phyloP scores from a whole-genome alignment of 345 rosid genomes.

The Salix koriyanagi region DNA sequence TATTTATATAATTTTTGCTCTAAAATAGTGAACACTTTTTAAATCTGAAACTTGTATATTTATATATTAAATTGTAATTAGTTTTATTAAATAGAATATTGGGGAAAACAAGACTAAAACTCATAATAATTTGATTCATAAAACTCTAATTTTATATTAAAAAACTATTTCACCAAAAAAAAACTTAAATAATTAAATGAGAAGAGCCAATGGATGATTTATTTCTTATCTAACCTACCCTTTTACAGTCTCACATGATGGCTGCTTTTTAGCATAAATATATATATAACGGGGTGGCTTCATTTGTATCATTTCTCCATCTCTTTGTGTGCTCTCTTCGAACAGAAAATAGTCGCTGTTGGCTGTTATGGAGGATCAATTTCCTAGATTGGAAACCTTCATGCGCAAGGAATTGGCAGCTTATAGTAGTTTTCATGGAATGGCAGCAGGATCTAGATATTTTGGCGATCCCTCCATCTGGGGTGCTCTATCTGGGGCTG shows the following conservation, averaged over 20 bases:
- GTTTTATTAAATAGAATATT: too few relatives aligned
- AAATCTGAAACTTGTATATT: too few relatives aligned
- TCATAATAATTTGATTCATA: too few relatives aligned
- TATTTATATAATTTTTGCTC: too few relatives aligned
- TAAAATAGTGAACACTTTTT: too few relatives aligned
- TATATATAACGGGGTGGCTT: conserved; percentile 34
- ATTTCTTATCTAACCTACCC: too few relatives aligned
- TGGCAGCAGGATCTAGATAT: conserved; percentile 23
- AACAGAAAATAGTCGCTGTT: neutral
- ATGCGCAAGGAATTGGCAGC: conserved; percentile 38
- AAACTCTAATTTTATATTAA: too few relatives aligned
- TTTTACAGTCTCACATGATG: conserved; percentile 9
- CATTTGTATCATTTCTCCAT: conserved; percentile 32
- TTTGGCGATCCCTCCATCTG: conserved; percentile 34
- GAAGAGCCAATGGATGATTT: too few relatives aligned
- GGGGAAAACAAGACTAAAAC: rapidly evolving
- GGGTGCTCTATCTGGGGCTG: conserved; percentile 15
- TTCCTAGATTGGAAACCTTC: conserved; percentile 54
- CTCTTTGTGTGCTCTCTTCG: conserved; percentile 13
- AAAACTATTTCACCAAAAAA: too few relatives aligned
- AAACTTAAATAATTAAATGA: too few relatives aligned
- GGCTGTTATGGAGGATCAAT: conserved; percentile 40
- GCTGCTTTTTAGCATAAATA: conserved; percentile 18
- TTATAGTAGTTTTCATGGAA: conserved; percentile 29
- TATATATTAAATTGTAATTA: too few relatives aligned